phyloP scores from a whole-genome alignment of 2,329 filamentous ascomycete genomes.

The Alternaria rosae region DNA sequence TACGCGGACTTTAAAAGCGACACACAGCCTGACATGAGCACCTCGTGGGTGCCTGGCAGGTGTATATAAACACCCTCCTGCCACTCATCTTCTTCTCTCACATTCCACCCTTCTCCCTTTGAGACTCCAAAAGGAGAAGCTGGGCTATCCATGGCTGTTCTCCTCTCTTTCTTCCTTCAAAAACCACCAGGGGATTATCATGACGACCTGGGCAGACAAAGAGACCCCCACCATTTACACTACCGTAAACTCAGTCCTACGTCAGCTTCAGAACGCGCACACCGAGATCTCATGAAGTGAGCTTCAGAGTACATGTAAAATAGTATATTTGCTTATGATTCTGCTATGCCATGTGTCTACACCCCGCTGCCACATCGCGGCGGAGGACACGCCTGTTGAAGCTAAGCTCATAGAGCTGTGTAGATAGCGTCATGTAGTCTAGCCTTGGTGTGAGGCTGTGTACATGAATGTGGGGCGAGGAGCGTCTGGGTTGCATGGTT shows the following conservation, averaged over 20 bases:
- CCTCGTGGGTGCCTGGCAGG: too few species aligned
- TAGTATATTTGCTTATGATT: background rate
- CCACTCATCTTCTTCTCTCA: background rate
- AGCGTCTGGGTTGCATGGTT: background rate
- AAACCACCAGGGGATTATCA: too few species aligned
- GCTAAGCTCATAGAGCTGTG: background rate
- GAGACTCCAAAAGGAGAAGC: background rate
- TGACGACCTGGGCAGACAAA: background rate
- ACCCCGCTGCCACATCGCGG: too few species aligned
- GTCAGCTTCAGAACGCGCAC: too few species aligned
- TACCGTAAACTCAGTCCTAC: too few species aligned
- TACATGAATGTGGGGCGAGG: constrained; percentile 15
- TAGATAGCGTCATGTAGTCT: background rate
- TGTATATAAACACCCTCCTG: background rate
- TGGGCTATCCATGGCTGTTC: too few species aligned
- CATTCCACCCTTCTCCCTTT: background rate
- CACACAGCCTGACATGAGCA: too few species aligned
- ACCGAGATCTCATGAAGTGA: too few species aligned
- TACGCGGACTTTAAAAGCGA: too few species aligned
- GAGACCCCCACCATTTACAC: too few species aligned
- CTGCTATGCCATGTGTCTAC: rapidly evolving
- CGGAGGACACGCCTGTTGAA: rapidly evolving
- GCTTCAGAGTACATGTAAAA: too few species aligned
- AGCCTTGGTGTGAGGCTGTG: constrained; percentile 15
- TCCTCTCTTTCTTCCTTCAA: too few species aligned